These are phyloP conservation scores for Xylaria cubensis DNA, from an alignment of 495 filamentous ascomycete genomes.

Conservation along the genomic window DNA sequence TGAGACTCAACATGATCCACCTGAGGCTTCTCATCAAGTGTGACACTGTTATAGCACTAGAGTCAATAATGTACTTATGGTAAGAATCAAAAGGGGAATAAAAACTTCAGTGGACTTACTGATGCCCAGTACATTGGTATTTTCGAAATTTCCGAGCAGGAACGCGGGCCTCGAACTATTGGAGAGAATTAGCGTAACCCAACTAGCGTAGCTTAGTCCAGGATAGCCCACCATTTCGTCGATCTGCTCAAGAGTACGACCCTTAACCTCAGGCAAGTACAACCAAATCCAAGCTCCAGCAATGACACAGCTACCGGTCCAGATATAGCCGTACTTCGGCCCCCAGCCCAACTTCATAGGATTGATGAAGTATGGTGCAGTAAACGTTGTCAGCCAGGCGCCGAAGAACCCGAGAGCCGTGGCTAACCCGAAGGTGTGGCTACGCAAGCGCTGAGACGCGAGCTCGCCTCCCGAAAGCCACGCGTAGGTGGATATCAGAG, in stretches of 20 bases:
- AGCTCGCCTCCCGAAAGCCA: conserved; percentile 69
- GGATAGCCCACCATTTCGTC: conserved; percentile 56
- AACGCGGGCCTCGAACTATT: conserved; percentile 53
- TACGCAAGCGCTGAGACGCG: conserved; percentile 60
- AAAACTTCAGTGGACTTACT: neutral
- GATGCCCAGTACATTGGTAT: conserved; percentile 49
- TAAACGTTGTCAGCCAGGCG: conserved; percentile 65
- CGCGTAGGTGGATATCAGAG: conserved; percentile 61
- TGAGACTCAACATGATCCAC: conserved; percentile 32
- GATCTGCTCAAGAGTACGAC: conserved; percentile 58
- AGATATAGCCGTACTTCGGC: conserved; percentile 63
- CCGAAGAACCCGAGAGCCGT: conserved; percentile 60
- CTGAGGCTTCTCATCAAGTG: conserved; percentile 32
- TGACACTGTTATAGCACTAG: neutral
- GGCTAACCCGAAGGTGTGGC: conserved; percentile 64
- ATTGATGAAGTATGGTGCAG: conserved; percentile 68
- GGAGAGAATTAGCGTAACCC: conserved; percentile 7
- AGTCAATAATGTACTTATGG: too few relatives aligned
- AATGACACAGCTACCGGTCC: conserved; percentile 49
- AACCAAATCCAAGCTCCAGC: conserved; percentile 56
- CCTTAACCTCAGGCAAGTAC: conserved; percentile 62
- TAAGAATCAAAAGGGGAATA: too few relatives aligned
- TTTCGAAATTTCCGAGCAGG: conserved; percentile 56
- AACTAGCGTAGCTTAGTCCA: neutral
- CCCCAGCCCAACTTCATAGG: conserved; percentile 62